These are phyloP conservation scores for Phytophthora pluvialis DNA, from an alignment of 352 stramenopile species.

Conservation along the genomic window DNA sequence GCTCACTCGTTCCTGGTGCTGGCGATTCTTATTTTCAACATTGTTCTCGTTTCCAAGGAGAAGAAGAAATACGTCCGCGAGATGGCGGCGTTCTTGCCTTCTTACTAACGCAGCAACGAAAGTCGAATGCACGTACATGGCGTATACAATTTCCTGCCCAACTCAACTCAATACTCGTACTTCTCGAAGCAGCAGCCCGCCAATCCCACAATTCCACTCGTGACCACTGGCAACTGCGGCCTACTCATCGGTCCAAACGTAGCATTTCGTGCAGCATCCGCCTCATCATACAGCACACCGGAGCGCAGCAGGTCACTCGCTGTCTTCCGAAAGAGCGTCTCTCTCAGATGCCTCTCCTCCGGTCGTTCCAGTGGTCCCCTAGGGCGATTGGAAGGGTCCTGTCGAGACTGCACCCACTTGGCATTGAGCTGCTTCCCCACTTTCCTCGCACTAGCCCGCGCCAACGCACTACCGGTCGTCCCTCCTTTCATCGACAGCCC, in stretches of 20 bases:
- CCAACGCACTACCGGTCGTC: slow-evolving; percentile 29
- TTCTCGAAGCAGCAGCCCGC: slow-evolving; percentile 63
- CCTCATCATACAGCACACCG: slow-evolving; percentile 53
- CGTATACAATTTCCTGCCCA: slow-evolving; percentile 1
- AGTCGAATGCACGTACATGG: not conserved
- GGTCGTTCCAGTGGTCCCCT: slow-evolving; percentile 49
- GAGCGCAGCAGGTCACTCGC: slow-evolving; percentile 45
- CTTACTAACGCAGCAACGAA: slow-evolving; percentile 29
- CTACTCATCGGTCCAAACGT: slow-evolving; percentile 32
- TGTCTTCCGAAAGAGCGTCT: slow-evolving; percentile 46
- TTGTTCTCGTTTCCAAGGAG: slow-evolving; percentile 34
- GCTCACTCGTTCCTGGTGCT: slow-evolving; percentile 47
- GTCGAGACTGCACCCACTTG: slow-evolving; percentile 62
- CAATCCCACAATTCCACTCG: slow-evolving; percentile 54
- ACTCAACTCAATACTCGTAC: slow-evolving; percentile 24
- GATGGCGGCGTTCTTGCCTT: slow-evolving; percentile 42
- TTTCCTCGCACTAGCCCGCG: slow-evolving; percentile 58
- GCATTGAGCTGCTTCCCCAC: slow-evolving; percentile 73
- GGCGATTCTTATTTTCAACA: slow-evolving; percentile 34
- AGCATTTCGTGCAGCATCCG: slow-evolving; percentile 27
- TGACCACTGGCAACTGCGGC: slow-evolving; percentile 32
- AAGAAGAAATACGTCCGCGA: slow-evolving; percentile 37
- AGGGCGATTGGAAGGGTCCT: slow-evolving; percentile 59
- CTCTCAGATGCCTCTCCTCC: slow-evolving; percentile 57
- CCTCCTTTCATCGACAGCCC: slow-evolving; percentile 2